Conservation (phyloP, 2,329 filamentous ascomycete species). For the Sordariomycetes sp. region DNA sequence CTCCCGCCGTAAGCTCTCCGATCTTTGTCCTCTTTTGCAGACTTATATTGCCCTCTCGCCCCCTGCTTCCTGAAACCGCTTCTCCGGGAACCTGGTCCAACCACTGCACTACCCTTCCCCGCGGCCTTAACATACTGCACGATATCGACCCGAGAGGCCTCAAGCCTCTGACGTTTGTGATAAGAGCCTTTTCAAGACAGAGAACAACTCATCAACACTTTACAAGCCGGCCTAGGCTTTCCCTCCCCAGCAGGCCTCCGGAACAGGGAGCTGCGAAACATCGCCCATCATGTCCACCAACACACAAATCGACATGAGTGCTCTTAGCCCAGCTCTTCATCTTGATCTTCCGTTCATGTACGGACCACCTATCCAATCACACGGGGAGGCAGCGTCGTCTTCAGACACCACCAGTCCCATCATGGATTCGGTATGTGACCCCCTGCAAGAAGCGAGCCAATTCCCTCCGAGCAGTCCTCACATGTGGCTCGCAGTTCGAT, state of each 20-base stretch:
- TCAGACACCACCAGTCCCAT: slow-evolving; percentile 11
- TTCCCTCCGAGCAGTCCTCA: background rate
- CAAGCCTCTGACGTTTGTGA: background rate
- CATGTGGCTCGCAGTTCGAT: slow-evolving; percentile 7
- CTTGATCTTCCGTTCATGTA: background rate
- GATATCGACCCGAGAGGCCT: background rate
- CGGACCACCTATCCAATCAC: background rate
- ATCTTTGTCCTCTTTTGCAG: background rate
- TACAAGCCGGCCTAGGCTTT: background rate
- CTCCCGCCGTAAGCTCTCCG: background rate
- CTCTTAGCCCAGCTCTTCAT: background rate
- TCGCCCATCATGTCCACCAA: background rate
- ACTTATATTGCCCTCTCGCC: background rate
- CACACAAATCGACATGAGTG: slow-evolving; percentile 1
- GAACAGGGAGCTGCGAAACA: background rate
- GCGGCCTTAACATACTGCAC: background rate
- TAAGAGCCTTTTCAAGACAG: background rate
- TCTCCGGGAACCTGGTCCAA: background rate
- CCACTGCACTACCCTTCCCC: background rate
- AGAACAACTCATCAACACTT: background rate
- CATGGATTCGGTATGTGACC: slow-evolving; percentile 8
- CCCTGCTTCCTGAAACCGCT: background rate
- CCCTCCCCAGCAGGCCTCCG: background rate
- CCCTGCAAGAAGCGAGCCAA: background rate
- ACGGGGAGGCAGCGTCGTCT: slow-evolving; percentile 8